Percentiles rank a stretch among this genome's conserved stretches.
These are phyloP conservation scores for Lizanozyma gosingica DNA, from an alignment of 1,139 yeast species.

Conservation along the genomic window DNA sequence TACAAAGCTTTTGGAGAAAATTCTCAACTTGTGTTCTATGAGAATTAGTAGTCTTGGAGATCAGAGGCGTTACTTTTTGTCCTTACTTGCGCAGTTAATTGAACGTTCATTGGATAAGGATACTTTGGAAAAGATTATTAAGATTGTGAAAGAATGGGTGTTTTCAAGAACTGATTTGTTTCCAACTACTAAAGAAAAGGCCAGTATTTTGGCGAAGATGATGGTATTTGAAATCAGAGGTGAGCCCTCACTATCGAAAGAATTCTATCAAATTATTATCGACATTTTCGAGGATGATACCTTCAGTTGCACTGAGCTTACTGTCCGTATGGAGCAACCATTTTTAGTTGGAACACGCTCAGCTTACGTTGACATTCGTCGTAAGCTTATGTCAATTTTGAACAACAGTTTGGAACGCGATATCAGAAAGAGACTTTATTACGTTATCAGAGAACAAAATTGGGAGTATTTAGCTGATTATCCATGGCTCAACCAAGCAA, in stretches of 20 bases:
- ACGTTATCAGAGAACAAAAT: conserved; percentile 84
- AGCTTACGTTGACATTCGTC: conserved; percentile 67
- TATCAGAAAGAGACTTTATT: conserved; percentile 70
- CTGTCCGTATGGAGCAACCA: conserved; percentile 95
- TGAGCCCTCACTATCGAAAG: conserved; percentile 69
- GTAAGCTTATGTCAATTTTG: conserved; percentile 71
- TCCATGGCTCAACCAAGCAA: conserved; percentile 92
- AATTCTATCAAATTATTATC: conserved; percentile 78
- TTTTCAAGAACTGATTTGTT: conserved; percentile 75
- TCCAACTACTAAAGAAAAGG: conserved; percentile 94
- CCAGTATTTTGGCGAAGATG: conserved; percentile 91
- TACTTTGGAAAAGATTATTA: conserved; percentile 66
- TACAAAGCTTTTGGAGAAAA: conserved; percentile 64
- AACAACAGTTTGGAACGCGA: conserved; percentile 75
- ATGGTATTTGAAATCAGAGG: conserved; percentile 86
- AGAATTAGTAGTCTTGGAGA: conserved; percentile 84
- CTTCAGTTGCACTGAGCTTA: conserved; percentile 77
- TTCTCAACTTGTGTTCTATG: conserved; percentile 68
- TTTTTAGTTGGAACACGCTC: conserved; percentile 89
- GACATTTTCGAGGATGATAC: conserved; percentile 81
- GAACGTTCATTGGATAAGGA: conserved; percentile 80
- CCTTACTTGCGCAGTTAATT: conserved; percentile 79
- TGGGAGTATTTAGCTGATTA: conserved; percentile 95
- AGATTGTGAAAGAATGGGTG: conserved; percentile 82
- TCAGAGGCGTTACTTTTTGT: conserved; percentile 81